Evolutionary conservation across 2,329 filamentous ascomycete species (phyloP), one percentile per base, ranked within the genome.

Genomic region (Venturia pyrina): DNA sequence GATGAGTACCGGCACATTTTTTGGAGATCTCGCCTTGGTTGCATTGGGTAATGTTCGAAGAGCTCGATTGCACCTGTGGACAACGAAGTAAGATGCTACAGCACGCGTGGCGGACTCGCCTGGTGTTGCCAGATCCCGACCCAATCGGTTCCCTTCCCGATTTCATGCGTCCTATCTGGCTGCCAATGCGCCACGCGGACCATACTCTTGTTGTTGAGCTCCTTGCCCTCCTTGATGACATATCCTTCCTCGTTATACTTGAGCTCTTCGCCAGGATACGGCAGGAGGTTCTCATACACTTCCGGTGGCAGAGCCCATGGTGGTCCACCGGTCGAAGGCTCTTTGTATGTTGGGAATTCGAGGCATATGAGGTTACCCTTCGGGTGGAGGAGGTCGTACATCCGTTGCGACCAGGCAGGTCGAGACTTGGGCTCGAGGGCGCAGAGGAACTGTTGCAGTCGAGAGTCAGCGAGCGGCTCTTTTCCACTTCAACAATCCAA

Each of bases 331-430:
- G 82, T 80, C 13, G 79, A 80, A 11, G 87, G 82, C 53, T 85
- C 81, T 74, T 93, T 95, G 68, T 85, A 82, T 0, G 88, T 86
- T 11, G 91, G 91, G 74, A 89, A 96, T 74, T 96, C 91, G 68
- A 96, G 82, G 76, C 85, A 87, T 62, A 88, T 79, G 65, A 88
- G 77, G 62, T 78, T 76, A 6, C 84, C 84, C 3, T 74, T 75
- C 1, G 79, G 75, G 17, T 81, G 76, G 13, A 88, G 79, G 8
- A 88, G 77, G 65, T 82, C 75, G 5, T 78, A 78, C 73, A 84
- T 82, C 24, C 84, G 79, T 19, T 78, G 74, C 2, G 85, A 82
- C 85, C 86, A 88, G 32, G 75, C 71, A 0, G 85, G 80, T n/a
- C 85, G 79, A 66, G 86, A 73, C 0, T 76, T 74, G 0, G 79